phyloP scores from a whole-genome alignment of 75 land plant species.

The Cupressus sempervirens region DNA sequence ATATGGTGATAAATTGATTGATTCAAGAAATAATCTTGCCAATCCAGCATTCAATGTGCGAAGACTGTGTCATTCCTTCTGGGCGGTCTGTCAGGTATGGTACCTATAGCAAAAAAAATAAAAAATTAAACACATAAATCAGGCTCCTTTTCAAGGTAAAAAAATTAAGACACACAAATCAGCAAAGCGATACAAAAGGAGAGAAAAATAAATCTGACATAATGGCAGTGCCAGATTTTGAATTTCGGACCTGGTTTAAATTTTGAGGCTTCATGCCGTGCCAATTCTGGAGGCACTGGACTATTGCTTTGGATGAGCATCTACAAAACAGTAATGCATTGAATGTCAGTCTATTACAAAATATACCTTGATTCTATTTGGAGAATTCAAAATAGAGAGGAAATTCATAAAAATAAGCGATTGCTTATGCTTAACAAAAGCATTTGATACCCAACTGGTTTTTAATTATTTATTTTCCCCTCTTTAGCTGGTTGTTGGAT shows the following conservation, averaged over 20 bases:
- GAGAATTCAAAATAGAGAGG: neutral
- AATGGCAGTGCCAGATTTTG: neutral
- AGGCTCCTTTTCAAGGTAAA: neutral
- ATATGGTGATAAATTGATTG: neutral
- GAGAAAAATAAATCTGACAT: neutral
- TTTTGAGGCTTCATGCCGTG: slow-evolving; percentile 93
- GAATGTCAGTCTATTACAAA: neutral
- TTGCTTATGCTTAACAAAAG: neutral
- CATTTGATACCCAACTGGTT: neutral
- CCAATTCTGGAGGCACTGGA: slow-evolving; percentile 90
- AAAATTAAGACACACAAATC: neutral
- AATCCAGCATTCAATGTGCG: neutral
- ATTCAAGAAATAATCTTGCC: neutral
- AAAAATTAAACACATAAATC: neutral
- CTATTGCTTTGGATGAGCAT: slow-evolving; percentile 94
- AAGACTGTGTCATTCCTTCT: slow-evolving; percentile 14
- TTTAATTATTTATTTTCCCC: neutral
- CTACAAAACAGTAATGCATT: slow-evolving; percentile 15
- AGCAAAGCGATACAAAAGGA: neutral
- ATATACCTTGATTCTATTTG: neutral
- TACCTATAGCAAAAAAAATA: neutral
- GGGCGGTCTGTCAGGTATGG: slow-evolving; percentile 12
- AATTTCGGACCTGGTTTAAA: slow-evolving; percentile 80
- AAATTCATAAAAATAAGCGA: neutral
- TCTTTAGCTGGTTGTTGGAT: neutral